These are phyloP conservation scores for Ceratocystis colombiana DNA, from an alignment of 2,329 filamentous ascomycete species.

Conservation along the genomic window DNA sequence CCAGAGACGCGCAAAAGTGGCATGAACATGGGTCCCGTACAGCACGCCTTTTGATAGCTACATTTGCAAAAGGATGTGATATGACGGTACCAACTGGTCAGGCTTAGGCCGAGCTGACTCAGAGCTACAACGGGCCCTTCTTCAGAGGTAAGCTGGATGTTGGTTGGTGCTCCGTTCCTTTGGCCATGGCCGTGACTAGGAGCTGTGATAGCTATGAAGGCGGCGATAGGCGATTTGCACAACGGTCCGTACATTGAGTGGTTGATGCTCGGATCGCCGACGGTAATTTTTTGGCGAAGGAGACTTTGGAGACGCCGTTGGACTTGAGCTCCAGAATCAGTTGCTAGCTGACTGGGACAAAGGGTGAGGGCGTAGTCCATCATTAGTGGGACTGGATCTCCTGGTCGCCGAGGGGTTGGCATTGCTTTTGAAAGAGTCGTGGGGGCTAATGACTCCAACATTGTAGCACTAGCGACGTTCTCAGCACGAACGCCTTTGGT, in stretches of 20 bases:
- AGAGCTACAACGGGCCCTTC: conserved; percentile 7
- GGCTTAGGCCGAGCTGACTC: conserved; percentile 17
- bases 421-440: conserved; percentile 12
- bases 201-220: conserved; percentile 18
- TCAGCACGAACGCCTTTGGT: conserved; percentile 15
- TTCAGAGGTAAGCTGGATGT: background rate
- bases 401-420: conserved; percentile 1
- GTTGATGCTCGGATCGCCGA: conserved; percentile 18
- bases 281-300: conserved; percentile 8
- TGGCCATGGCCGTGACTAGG: conserved; percentile 15
- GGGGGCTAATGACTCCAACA: conserved; percentile 17
- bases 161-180: background rate
- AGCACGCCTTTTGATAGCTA: conserved; percentile 16
- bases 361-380: conserved; percentile 22
- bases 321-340: conserved; percentile 17
- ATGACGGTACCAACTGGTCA: conserved; percentile 18
- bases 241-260: conserved; percentile 23
- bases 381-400: conserved; percentile 16
- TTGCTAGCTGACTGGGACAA: conserved; percentile 14
- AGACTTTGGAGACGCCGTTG: conserved; percentile 20
- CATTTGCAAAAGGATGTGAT: conserved; percentile 22
- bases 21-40: conserved; percentile 21
- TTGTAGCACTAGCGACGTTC: conserved; percentile 17
- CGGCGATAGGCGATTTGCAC: conserved; percentile 20
- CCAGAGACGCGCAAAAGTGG: conserved; percentile 21